Base-by-base conservation (phyloP, 2,329 filamentous ascomycete species). In the Monilinia vaccinii-corymbosi region DNA sequence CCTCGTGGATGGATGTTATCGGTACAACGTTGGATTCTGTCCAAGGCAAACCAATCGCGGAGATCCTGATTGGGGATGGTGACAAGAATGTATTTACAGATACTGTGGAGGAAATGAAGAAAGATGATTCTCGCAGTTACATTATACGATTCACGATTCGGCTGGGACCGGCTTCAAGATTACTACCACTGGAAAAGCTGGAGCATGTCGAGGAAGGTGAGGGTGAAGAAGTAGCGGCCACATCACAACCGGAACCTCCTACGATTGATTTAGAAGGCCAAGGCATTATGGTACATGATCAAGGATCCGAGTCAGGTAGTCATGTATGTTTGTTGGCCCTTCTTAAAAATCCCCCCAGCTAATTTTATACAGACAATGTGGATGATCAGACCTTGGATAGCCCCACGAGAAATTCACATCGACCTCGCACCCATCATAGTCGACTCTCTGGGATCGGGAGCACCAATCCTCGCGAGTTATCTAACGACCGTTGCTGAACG, bases 261-360 rank as follows among this genome's bases (percentile, higher is more conserved):
- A 79, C 84, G 44, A 79, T 96, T 62, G 87, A 91, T 63, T 81
- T 99, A 62, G 95, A 99, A 75, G 95, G 90, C 8, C 94, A 99
- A 75, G 94, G 94, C 25, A 99, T 99, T 71, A 96, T 97, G 88
- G 91, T 97, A 8, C 97, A 96, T 72, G 92, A 97, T 73, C 85
- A 88, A 63, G 83, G 88, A 14, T 89, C 91, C 42, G 91, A 91
- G 56, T 88, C 86, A 60, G 89, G 94, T 72, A 94, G 90, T 70
- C 93, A 97, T 79, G 91, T 95, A 82, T 79, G 89, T 81, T 59
- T 60, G 56, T 46, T 56, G n/a, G 8, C 21, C 42, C 47, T 34
- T 40, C 13, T 60, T 8, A 55, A 36, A n/a, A 46, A 57, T 50
- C 53, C 38, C 45, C 63, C n/a, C n/a, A 67, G 66, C 71, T 74